Evolutionary conservation across 106 monocot species (phyloP).

Genomic region (Dendrobium chrysotoxum): DNA sequence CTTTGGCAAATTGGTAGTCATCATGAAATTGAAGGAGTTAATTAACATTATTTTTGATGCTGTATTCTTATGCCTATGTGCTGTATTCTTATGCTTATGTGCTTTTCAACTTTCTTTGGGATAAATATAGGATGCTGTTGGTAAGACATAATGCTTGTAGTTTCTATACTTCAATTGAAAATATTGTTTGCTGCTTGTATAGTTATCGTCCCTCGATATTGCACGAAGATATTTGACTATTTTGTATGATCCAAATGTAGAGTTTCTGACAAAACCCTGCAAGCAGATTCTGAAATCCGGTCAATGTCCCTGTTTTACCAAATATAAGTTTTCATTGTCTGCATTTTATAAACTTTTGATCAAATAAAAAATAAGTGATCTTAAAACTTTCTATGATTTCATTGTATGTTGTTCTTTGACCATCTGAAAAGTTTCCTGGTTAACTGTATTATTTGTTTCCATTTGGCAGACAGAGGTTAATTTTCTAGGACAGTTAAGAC

Average conservation of each 20-base stretch:
- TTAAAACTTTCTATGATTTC: neutral
- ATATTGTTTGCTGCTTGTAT: neutral
- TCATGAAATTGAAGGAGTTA: neutral
- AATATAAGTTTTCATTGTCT: neutral
- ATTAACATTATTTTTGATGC: neutral
- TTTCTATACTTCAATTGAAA: neutral
- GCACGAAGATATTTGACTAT: neutral
- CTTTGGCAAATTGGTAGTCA: neutral
- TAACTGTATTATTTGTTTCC: slow-evolving; percentile 9
- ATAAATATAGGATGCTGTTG: too few species aligned
- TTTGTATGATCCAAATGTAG: neutral
- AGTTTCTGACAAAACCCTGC: neutral
- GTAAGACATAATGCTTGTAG: too few species aligned
- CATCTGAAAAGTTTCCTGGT: neutral
- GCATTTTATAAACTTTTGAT: neutral
- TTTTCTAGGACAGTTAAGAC: slow-evolving; percentile 85
- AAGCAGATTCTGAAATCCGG: neutral
- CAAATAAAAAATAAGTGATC: neutral
- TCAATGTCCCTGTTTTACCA: neutral
- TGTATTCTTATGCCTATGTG: too few species aligned
- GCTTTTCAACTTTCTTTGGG: neutral
- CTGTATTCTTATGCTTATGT: neutral
- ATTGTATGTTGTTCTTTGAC: neutral
- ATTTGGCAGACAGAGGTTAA: slow-evolving; percentile 82
- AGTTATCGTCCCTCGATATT: neutral